Conservation (phyloP, 768 basidiomycete genomes). For the Chalciporus piperatus region DNA sequence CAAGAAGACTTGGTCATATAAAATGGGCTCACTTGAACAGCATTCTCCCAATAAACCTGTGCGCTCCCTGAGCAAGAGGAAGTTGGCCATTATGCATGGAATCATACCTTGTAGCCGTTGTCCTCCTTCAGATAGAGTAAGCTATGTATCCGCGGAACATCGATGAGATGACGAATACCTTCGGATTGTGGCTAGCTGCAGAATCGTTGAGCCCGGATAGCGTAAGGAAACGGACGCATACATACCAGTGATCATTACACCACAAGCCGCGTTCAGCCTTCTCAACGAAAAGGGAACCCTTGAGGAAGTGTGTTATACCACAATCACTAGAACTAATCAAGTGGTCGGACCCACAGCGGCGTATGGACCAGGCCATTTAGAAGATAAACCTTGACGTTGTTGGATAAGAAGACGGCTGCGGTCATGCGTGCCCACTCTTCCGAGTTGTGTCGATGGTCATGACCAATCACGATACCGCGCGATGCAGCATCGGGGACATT, state of each 20-base stretch:
- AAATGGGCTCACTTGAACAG: slow-evolving; percentile 57
- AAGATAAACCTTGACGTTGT: slow-evolving; percentile 67
- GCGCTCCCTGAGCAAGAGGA: not conserved
- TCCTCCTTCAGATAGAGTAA: slow-evolving; percentile 51
- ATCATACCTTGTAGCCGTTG: slow-evolving; percentile 79
- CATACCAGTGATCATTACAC: slow-evolving; percentile 87
- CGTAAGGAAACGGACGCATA: slow-evolving; percentile 2
- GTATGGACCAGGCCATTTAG: slow-evolving; percentile 74
- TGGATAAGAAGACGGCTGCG: slow-evolving; percentile 63
- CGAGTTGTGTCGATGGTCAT: slow-evolving; percentile 84
- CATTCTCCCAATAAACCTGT: slow-evolving; percentile 90
- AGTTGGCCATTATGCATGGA: not conserved
- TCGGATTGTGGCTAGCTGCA: slow-evolving; percentile 84
- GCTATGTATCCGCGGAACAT: slow-evolving; percentile 3
- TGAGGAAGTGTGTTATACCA: slow-evolving; percentile 1
- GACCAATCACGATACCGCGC: slow-evolving; percentile 77
- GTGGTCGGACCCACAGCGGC: slow-evolving; percentile 52
- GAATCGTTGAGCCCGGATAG: not conserved
- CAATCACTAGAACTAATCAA: not conserved
- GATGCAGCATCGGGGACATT: slow-evolving; percentile 49
- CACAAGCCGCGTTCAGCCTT: slow-evolving; percentile 65
- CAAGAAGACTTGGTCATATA: not conserved
- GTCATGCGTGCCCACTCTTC: slow-evolving; percentile 75
- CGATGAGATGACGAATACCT: slow-evolving; percentile 41
- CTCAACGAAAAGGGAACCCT: slow-evolving; percentile 83